Evolutionary conservation across 106 monocot genomes (phyloP).

Genomic region (Triglochin maritima): DNA sequence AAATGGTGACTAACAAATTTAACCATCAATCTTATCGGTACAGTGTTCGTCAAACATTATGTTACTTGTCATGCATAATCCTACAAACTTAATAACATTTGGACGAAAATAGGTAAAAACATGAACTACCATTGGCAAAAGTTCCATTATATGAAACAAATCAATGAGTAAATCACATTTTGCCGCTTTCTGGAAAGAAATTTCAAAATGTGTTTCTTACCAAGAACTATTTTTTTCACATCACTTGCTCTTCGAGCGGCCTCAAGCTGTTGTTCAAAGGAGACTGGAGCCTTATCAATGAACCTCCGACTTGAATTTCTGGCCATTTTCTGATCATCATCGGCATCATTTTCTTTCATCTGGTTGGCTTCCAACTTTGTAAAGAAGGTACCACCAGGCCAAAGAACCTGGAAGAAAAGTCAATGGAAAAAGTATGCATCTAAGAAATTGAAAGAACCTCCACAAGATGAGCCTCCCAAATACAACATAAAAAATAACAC

Average conservation of each 20-base stretch:
- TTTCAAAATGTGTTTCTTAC: slow-evolving; percentile 25
- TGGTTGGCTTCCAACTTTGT: slow-evolving; percentile 45
- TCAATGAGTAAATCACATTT: too few species aligned
- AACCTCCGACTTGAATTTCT: slow-evolving; percentile 13
- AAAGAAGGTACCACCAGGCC: slow-evolving; percentile 96
- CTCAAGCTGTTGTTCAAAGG: slow-evolving; percentile 84
- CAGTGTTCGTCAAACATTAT: too few species aligned
- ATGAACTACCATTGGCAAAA: too few species aligned
- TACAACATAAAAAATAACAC: too few species aligned
- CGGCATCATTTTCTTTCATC: slow-evolving; percentile 11
- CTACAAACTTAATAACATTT: too few species aligned
- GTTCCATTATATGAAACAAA: too few species aligned
- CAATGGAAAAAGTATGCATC: neutral
- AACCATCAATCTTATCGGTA: too few species aligned
- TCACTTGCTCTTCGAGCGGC: slow-evolving; percentile 86
- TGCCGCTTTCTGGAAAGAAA: too few species aligned
- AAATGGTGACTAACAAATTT: too few species aligned
- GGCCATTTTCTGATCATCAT: slow-evolving; percentile 10
- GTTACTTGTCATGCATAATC: too few species aligned
- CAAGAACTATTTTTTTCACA: slow-evolving; percentile 85
- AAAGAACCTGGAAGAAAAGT: slow-evolving; percentile 46
- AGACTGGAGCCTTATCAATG: slow-evolving; percentile 21
- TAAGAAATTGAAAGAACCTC: neutral
- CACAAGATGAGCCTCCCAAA: too few species aligned
- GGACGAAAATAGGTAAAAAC: too few species aligned